Conservation (phyloP, 1,284 basidiomycete genomes). For the Apiotrichum siamense region DNA sequence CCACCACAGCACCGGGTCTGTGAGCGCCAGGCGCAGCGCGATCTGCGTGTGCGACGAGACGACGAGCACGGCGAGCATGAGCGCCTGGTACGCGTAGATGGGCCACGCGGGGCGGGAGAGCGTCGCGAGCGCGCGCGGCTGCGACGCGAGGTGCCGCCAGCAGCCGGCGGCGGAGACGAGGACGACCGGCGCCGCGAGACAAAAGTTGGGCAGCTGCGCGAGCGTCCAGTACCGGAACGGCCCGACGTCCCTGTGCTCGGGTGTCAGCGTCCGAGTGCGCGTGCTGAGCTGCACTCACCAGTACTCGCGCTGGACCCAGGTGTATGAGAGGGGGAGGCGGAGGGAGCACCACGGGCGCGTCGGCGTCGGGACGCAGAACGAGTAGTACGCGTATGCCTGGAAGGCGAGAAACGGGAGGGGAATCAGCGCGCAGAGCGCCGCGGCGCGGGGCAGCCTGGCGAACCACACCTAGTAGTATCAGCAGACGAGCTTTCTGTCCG, state of each 20-base stretch:
- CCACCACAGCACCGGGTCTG: constrained; percentile 82
- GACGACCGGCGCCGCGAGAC: constrained; percentile 69
- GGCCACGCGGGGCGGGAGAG: constrained; percentile 12
- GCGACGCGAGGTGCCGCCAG: background rate
- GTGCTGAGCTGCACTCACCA: constrained; percentile 52
- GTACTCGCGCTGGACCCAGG: constrained; percentile 75
- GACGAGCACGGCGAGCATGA: constrained; percentile 60
- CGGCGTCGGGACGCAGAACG: constrained; percentile 55
- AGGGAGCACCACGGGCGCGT: constrained; percentile 61
- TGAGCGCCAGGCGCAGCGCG: constrained; percentile 68
- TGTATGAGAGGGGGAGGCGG: constrained; percentile 65
- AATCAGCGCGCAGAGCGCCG: constrained; percentile 50
- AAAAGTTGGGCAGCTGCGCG: constrained; percentile 79
- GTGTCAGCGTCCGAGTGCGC: background rate
- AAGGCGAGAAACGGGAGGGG: constrained; percentile 64
- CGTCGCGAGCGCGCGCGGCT: constrained; percentile 29
- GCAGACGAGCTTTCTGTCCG: background rate
- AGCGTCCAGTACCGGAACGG: constrained; percentile 79
- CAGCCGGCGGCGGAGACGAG: constrained; percentile 49
- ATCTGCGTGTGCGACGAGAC: constrained; percentile 88
- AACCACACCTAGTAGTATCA: background rate
- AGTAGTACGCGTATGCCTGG: constrained; percentile 59
- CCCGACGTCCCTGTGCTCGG: constrained; percentile 64
- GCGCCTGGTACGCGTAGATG: constrained; percentile 59
- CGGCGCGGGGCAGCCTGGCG: background rate